Evolutionary conservation across 2,329 filamentous ascomycete species (phyloP).

Genomic region (Epichloe gansuensis): DNA sequence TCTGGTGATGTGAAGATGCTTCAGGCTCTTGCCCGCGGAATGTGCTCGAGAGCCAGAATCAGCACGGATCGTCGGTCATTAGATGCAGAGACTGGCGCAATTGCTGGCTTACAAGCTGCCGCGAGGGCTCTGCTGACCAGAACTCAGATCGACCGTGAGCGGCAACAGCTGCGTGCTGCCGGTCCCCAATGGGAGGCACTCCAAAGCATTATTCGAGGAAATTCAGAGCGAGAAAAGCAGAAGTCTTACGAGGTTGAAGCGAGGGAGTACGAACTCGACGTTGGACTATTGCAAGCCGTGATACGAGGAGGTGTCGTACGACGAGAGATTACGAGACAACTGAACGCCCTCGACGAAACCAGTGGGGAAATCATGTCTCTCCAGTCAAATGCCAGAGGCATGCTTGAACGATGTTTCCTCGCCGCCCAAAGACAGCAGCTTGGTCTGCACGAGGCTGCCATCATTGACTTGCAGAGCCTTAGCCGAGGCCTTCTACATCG

Average conservation of each 20-base stretch:
- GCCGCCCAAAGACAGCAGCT: constrained; percentile 40
- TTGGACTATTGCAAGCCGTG: constrained; percentile 37
- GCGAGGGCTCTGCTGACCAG: constrained; percentile 50
- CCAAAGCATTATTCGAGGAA: constrained; percentile 32
- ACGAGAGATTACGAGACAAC: constrained; percentile 32
- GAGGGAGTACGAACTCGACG: constrained; percentile 26
- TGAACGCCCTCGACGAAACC: constrained; percentile 33
- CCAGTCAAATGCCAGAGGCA: constrained; percentile 48
- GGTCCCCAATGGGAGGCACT: constrained; percentile 35
- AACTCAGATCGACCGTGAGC: constrained; percentile 37
- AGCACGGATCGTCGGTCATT: constrained; percentile 40
- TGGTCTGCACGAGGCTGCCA: constrained; percentile 39
- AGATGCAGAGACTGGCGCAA: constrained; percentile 34
- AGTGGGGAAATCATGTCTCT: constrained; percentile 35
- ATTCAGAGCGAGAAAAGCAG: constrained; percentile 31
- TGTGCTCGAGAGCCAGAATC: constrained; percentile 46
- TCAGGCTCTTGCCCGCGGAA: constrained; percentile 56
- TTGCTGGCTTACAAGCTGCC: constrained; percentile 51
- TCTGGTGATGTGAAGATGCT: constrained; percentile 42
- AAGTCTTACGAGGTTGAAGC: constrained; percentile 35
- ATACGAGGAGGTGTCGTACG: constrained; percentile 43
- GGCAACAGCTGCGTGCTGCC: constrained; percentile 37
- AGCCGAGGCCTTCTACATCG: constrained; percentile 54
- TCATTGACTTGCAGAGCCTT: constrained; percentile 52
- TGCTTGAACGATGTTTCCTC: constrained; percentile 41